Evolutionary conservation across 2,329 filamentous ascomycete genomes (phyloP), one percentile per base, ranked within the genome.

Genomic region (Pseudogymnoascus sp.): DNA sequence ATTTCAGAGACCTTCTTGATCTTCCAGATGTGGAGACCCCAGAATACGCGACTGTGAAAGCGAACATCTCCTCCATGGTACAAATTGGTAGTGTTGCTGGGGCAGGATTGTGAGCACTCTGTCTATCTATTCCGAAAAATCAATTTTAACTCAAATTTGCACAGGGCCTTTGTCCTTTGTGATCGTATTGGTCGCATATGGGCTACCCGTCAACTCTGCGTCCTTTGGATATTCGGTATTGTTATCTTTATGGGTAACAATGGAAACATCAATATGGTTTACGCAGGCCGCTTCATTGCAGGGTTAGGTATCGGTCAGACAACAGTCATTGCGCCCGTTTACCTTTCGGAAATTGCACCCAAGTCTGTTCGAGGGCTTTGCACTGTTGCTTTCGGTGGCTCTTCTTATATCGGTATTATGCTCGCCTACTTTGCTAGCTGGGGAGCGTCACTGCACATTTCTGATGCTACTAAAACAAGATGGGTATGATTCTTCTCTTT

Each of bases 261-360:
- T 45, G 73, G 73, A 25, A 69, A 36, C 33, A 36, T 36, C 10
- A 36, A 36, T 36, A 36, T 36, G 33, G 33, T 36, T 8, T 76
- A 78, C 62, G 76, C 75, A 6, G 75, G 76, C 35, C 71, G 76
- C n/a, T 75, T 78, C 61, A 72, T 78, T 59, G 74, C 76, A 21
- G 76, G 76, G 5, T 67, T 78, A 3, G 76, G 76, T 29, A 71
- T 78, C 21, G 75, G 76, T 2, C 73, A 77, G 61, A 48, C 42
- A 9, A 29, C 27, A 13, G 42, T 48, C 42, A 29, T 48, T 29
- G 42, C 18, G 18, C 42, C 42, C 18, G 42, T 48, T 29, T 48
- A 48, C 42, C 33, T 36, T 9, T 66, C 67, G 5, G 67, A 69
- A 61, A 62, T 61, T 40, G 65, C 67, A 15, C 67, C 67, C 21